Base-by-base conservation (phyloP, 108 stramenopile genomes). In the Cyclotella choctawhatcheeana region DNA sequence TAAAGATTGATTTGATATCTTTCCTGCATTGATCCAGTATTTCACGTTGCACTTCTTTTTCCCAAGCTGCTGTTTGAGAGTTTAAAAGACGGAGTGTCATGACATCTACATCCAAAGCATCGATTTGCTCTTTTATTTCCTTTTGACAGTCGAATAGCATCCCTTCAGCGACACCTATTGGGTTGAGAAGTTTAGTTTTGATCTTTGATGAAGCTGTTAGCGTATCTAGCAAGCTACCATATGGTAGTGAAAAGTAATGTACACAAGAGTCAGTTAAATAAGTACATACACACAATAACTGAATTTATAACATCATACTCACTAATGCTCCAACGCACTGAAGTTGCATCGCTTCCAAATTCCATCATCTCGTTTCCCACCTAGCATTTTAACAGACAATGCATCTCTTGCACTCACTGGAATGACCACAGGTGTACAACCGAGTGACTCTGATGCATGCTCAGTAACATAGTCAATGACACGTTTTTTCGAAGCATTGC, bases 381-480 rank as follows among this genome's bases (percentile, higher is more conserved):
- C 67, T 52, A 87, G 48, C 34, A 86, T 45, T 47, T 91, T 89
- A 47, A 83, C 76, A n/a, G 83, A 76, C 17, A 91, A 25, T 2
- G 93, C 90, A 72, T 90, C 85, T 60, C 86, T 82, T 18, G 86
- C 83, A 59, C 87, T 88, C 5, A 95, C 58, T 22, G 91, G 87
- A 54, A 93, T 77, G 10, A 95, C 88, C 17, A 90, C 74, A 3
- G 88, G 86, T 50, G 85, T 62, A 5, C 85, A 84, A 0, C 93
- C 93, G 29, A 95, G 61, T 55, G 92, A 76, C 61, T 87, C 87
- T 67, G 84, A 72, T 14, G 88, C 87, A 60, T 89, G 77, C 22
- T 87, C 86, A 18, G 67, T 67, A n/a, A 95, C 93, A 74, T 89
- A 95, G 16, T 92, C 86, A 0, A 84, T 73, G n/a, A 93, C 85